Conservation (phyloP, 2,329 filamentous ascomycete species). For the Cladosporium sp. region DNA sequence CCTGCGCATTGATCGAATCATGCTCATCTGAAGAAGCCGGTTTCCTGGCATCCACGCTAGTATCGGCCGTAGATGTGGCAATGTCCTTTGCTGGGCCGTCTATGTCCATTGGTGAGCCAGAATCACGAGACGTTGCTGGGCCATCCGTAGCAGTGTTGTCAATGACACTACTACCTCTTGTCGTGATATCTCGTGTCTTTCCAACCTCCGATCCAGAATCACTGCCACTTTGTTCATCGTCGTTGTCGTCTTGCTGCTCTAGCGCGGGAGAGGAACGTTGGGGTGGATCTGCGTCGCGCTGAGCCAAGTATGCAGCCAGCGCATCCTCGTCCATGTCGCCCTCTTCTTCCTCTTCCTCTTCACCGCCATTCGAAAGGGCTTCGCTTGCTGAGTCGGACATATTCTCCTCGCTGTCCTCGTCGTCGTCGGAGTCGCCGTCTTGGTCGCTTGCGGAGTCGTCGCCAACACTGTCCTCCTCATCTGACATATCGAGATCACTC, state of each 20-base stretch:
- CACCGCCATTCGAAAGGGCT: constrained; percentile 54
- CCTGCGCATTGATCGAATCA: background rate
- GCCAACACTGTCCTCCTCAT: constrained; percentile 31
- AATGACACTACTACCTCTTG: constrained; percentile 26
- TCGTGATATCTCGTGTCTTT: background rate
- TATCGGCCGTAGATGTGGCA: background rate
- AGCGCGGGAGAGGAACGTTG: constrained; percentile 3
- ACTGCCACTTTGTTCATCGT: constrained; percentile 32
- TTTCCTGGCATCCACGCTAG: background rate
- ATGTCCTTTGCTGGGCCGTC: background rate
- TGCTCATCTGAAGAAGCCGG: background rate
- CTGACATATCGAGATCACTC: constrained; percentile 29
- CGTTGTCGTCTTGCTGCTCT: constrained; percentile 6
- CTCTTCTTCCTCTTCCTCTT: constrained; percentile 49
- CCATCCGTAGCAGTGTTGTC: background rate
- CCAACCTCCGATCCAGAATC: constrained; percentile 28
- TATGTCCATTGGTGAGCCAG: background rate
- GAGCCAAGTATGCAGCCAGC: constrained; percentile 34
- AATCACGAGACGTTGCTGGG: background rate
- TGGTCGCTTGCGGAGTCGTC: constrained; percentile 36
- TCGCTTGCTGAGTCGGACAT: constrained; percentile 66
- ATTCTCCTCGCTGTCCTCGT: constrained; percentile 48
- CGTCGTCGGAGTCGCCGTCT: constrained; percentile 45
- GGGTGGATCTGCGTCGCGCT: constrained; percentile 34
- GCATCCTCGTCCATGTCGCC: constrained; percentile 58